Conservation (phyloP, 2,329 filamentous ascomycete species). For the Tolypocladium ovalisporum region DNA sequence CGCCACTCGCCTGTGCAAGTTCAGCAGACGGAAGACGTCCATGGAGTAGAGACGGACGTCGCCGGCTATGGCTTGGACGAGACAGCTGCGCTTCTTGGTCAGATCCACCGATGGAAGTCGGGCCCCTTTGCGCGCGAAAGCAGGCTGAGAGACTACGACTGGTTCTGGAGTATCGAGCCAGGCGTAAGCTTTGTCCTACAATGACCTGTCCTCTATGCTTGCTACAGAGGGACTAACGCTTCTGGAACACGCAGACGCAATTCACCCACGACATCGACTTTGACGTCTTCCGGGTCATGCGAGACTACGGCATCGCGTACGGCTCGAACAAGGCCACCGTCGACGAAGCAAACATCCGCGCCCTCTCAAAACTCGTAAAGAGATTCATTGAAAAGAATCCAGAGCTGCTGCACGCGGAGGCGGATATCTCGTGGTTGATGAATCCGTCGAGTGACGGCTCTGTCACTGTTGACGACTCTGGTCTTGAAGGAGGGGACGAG, state of each 20-base stretch:
- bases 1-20: background rate
- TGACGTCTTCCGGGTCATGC: slow-evolving; percentile 79
- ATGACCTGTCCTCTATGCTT: background rate
- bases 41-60: background rate
- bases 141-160: slow-evolving; percentile 49
- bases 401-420: slow-evolving; percentile 33
- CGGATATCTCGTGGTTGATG: slow-evolving; percentile 37
- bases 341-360: slow-evolving; percentile 29
- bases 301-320: slow-evolving; percentile 72
- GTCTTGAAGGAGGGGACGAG: background rate
- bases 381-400: slow-evolving; percentile 33
- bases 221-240: slow-evolving; percentile 1
- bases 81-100: slow-evolving; percentile 48
- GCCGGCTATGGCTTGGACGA: background rate
- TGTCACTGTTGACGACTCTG: background rate
- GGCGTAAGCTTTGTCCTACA: slow-evolving; percentile 31
- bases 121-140: slow-evolving; percentile 74
- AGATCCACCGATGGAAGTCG: slow-evolving; percentile 76
- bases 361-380: slow-evolving; percentile 33
- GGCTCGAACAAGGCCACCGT: slow-evolving; percentile 46
- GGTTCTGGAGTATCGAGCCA: slow-evolving; percentile 51
- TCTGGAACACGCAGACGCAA: slow-evolving; percentile 28
- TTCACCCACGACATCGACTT: slow-evolving; percentile 59
- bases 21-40: background rate
- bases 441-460: background rate